Evolutionary conservation across 148 eudicot species (phyloP).

Genomic region (Vaccinium macrocarpon): DNA sequence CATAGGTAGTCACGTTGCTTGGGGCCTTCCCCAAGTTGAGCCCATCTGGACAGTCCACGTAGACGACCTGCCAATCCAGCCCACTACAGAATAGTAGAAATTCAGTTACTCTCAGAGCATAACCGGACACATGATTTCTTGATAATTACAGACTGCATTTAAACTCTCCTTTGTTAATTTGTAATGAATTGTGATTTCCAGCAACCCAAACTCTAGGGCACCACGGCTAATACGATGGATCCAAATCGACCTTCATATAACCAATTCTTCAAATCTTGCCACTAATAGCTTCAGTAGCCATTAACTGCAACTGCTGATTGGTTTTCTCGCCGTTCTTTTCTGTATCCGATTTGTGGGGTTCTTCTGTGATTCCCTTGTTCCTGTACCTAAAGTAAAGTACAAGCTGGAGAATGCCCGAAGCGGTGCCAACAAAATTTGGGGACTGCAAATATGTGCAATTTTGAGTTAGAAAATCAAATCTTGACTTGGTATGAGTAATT

Average conservation of each 20-base stretch:
- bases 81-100: too few species aligned
- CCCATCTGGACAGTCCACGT: too few species aligned
- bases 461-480: conserved; percentile 14
- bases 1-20: too few species aligned
- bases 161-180: not conserved
- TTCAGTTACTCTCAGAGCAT: not conserved
- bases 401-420: conserved; percentile 53
- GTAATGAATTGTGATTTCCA: not conserved
- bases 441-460: conserved; percentile 1
- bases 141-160: not conserved
- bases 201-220: not conserved
- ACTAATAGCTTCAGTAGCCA: conserved; percentile 11
- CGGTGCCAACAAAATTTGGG: conserved; percentile 46
- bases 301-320: conserved; percentile 27
- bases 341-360: conserved; percentile 42
- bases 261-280: conserved; percentile 21
- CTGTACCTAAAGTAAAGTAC: conserved; percentile 50
- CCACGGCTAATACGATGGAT: not conserved
- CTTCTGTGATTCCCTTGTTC: conserved; percentile 29
- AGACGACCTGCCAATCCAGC: too few species aligned
- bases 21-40: too few species aligned
- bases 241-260: not conserved
- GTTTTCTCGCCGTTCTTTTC: conserved; percentile 35
- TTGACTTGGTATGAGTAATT: not conserved
- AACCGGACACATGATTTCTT: not conserved